phyloP scores from a whole-genome alignment of 768 basidiomycete species.

The Epithele typhae region DNA sequence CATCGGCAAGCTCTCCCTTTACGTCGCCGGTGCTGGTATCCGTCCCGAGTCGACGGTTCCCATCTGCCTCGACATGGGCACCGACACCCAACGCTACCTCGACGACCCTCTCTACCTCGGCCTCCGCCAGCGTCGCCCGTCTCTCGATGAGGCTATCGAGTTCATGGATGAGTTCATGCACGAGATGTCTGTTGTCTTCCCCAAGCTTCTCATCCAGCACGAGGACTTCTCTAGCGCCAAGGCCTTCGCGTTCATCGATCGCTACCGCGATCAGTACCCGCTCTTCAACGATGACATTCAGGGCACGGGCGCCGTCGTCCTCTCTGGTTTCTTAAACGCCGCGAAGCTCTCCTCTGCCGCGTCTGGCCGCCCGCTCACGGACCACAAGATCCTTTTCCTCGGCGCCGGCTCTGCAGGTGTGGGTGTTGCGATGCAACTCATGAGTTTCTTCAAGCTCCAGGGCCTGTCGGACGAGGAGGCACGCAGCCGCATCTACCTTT shows the following conservation, averaged over 20 bases:
- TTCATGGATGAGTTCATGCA: slow-evolving; percentile 95
- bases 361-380: slow-evolving; percentile 59
- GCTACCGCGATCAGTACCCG: slow-evolving; percentile 70
- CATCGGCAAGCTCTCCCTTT: slow-evolving; percentile 90
- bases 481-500: slow-evolving; percentile 70
- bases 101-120: slow-evolving; percentile 91
- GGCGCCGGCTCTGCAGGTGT: slow-evolving; percentile 92
- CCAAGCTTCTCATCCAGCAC: slow-evolving; percentile 82
- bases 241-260: slow-evolving; percentile 80
- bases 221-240: slow-evolving; percentile 94
- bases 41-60: slow-evolving; percentile 76
- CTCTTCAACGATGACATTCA: slow-evolving; percentile 92
- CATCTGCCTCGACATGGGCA: slow-evolving; percentile 85
- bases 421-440: slow-evolving; percentile 84
- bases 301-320: slow-evolving; percentile 85
- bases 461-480: slow-evolving; percentile 78
- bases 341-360: slow-evolving; percentile 70
- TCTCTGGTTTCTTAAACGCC: slow-evolving; percentile 87
- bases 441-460: slow-evolving; percentile 83
- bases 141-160: slow-evolving; percentile 60
- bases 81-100: slow-evolving; percentile 75
- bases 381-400: slow-evolving; percentile 87
- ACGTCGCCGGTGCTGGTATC: slow-evolving; percentile 86
- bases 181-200: slow-evolving; percentile 71
- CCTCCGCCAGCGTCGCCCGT: slow-evolving; percentile 63